Evolutionary conservation across 176 grass and related monocot species (phyloP), one percentile per base, ranked within the genome.

Genomic region (Stipa capillata): DNA sequence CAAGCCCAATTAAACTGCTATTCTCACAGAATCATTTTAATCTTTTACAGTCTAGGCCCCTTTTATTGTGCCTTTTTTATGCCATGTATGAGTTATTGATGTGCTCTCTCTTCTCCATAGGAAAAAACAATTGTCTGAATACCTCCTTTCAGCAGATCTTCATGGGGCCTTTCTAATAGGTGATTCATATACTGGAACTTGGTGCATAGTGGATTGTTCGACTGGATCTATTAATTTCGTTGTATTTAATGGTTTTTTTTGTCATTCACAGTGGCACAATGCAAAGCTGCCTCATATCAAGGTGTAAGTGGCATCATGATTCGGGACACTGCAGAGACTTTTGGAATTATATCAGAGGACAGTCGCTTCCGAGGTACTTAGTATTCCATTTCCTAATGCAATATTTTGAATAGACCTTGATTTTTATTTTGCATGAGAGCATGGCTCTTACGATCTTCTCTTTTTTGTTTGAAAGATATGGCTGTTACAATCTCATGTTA

Each of bases 101-200:
- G 21, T 81, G 64, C 31, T n/a, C n/a, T 68, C 3, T 45, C 45
- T 50, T 53, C 11, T 47, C 32, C 49, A 51, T 80, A 97, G 93
- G 85, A 88, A 90, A 86, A 97, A 86, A 13, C 45, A 84, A 71
- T 84, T 93, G 68, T 42, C 74, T n/a, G n/a, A n/a, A n/a, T n/a
- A n/a, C n/a, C n/a, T n/a, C n/a, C n/a, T n/a, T n/a, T n/a, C n/a
- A n/a, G 90, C 93, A 67, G 90, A 97, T 56, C 83, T 97, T 69
- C 90, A 97, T 62, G 90, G 90, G 68, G 87, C 90, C 25, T 51
- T 88, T 78, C 41, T 97, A 49, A 72, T 77, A 79, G 90, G 93
- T 93, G 76, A 59, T 73, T 81, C 25, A 39, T 50, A 85, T 6
- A 5, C 41, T 69, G 37, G 40, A 52, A 34, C 18, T 33, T 60